These are phyloP conservation scores for Articulospora tetracladia DNA, from an alignment of 495 filamentous ascomycete species.

Conservation along the genomic window DNA sequence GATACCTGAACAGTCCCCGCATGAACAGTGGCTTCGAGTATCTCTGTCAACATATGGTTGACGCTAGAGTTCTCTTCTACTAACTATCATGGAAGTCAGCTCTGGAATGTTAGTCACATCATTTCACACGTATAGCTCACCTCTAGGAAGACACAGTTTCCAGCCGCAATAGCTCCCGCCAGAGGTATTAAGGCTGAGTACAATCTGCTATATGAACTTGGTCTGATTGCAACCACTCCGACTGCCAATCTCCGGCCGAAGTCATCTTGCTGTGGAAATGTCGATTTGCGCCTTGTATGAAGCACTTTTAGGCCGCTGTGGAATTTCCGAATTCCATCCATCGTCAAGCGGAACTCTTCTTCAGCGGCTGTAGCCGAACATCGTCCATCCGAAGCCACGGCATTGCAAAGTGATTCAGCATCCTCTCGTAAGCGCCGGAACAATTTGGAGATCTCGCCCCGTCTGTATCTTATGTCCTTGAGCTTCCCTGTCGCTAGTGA, in stretches of 20 bases:
- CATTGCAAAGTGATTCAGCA: constrained; percentile 1
- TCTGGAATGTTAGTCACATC: not conserved
- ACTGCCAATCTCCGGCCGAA: constrained; percentile 2
- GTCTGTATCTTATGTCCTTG: constrained; percentile 15
- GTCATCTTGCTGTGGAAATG: constrained; percentile 9
- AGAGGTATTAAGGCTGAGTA: constrained; percentile 13
- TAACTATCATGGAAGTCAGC: not conserved
- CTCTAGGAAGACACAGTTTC: constrained; percentile 19
- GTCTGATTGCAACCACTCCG: constrained; percentile 11
- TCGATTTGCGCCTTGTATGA: constrained; percentile 12
- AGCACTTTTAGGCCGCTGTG: constrained; percentile 10
- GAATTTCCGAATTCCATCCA: constrained; percentile 4
- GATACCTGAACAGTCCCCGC: not conserved
- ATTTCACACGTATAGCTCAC: not conserved
- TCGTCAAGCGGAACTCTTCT: constrained; percentile 13
- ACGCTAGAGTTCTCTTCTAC: not conserved
- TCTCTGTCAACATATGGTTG: not conserved
- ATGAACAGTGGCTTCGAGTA: not conserved
- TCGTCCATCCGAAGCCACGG: constrained; percentile 4
- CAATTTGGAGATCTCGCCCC: constrained; percentile 9
- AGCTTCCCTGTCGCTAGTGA: not conserved
- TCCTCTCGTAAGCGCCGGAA: constrained; percentile 1
- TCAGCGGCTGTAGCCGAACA: constrained; percentile 1
- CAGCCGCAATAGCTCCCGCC: constrained; percentile 14
- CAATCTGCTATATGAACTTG: constrained; percentile 9